Evolutionary conservation across 306 rosid genomes (phyloP).

Genomic region (Medicago ruthenica): DNA sequence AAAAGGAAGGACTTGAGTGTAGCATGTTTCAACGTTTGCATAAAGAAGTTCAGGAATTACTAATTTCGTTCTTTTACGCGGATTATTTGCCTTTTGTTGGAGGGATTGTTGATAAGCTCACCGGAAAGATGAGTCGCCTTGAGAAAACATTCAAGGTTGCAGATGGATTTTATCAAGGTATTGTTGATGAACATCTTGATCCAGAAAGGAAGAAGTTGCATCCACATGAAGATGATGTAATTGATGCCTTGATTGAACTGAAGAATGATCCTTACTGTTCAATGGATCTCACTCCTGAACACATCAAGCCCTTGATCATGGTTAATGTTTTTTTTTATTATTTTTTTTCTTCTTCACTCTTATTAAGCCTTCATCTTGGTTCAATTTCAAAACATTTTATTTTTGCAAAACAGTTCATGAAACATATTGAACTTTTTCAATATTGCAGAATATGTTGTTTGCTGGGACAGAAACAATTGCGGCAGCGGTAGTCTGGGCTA

Average conservation of each 20-base stretch:
- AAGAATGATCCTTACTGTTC: slow-evolving; percentile 28
- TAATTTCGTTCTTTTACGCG: neutral
- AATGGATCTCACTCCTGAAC: slow-evolving; percentile 24
- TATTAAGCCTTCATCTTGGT: neutral
- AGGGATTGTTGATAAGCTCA: slow-evolving; percentile 19
- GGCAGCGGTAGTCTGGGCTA: slow-evolving; percentile 7
- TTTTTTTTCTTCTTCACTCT: neutral
- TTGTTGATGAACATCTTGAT: slow-evolving; percentile 38
- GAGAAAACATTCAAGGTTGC: neutral
- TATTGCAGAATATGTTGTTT: slow-evolving; percentile 5
- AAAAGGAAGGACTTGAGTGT: slow-evolving; percentile 18
- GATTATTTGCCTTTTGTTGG: slow-evolving; percentile 34
- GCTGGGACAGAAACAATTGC: slow-evolving; percentile 20
- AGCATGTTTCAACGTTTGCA: slow-evolving; percentile 33
- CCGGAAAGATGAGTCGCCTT: slow-evolving; percentile 15
- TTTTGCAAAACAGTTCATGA: neutral
- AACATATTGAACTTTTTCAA: no score
- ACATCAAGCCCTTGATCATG: slow-evolving; percentile 38
- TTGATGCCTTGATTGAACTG: slow-evolving; percentile 25
- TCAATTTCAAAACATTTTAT: neutral
- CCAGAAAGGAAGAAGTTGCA: neutral
- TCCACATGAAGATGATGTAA: slow-evolving; percentile 4
- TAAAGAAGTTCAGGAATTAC: neutral
- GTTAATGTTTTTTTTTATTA: neutral
- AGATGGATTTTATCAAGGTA: neutral